Base-by-base conservation (phyloP, 352 stramenopile species). In the Globisporangium echinulatum region DNA sequence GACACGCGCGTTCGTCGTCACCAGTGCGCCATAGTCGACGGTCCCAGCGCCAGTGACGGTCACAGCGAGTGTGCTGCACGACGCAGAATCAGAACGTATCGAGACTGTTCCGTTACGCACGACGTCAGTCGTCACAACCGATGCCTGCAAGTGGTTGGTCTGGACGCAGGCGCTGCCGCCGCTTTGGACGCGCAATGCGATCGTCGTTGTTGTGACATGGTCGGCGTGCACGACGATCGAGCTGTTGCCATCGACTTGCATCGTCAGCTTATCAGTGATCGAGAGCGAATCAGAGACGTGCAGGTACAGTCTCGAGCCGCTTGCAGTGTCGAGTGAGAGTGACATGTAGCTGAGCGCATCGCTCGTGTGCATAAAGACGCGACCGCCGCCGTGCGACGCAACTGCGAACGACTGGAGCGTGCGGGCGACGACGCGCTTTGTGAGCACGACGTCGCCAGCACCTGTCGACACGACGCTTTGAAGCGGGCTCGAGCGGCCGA, bases 371-470 rank as follows among this genome's bases (percentile, higher is more conserved):
- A 61, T 11, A 43, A 54, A 61, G n/a, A 61, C 17, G 37, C 55
- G 3, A 17, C n/a, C 33, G 37, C 37, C 48, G 10, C 33, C 48
- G 11, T 49, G 33, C 7, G 55, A 43, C 1, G 55, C 40, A n/a
- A 49, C 11, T 4, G 36, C 15, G 36, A 61, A 46, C 10, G 46
- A 14, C 11, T 33, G 9, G 11, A 19, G 15, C 4, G 14, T 39
- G 10, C 8, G 49, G 4, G 17, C n/a, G n/a, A 54, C 6, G 11
- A 33, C 38, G 9, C 38, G 50, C 55, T 59, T 59, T 36, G 46
- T n/a, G 46, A 61, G 5, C 2, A 61, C 48, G 46, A 61, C 55
- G 25, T 61, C 55, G n/a, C 55, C 38, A 4, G 37, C 8, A 15
- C 55, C 47, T 15, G 39, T 53, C n/a, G 55, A 43, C 6, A 61